Evolutionary conservation across 192 early-diverging fungal species (phyloP).

Genomic region (Rhizophagus sp.): DNA sequence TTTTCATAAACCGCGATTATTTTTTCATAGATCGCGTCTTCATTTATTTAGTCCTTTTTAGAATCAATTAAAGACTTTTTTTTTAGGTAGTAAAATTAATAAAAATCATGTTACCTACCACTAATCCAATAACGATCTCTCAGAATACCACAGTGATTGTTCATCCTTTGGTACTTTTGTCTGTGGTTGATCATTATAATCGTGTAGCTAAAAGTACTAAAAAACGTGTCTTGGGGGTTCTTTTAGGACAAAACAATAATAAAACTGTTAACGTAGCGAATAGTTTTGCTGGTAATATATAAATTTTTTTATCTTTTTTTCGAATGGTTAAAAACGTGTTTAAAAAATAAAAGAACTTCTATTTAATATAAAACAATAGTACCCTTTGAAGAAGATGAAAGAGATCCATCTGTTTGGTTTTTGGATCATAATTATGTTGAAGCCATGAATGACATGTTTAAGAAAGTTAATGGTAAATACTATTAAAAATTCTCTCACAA

Average conservation of each 20-base stretch:
- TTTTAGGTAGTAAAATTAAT: background rate
- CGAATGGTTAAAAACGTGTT: background rate
- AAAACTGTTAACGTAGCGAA: conserved; percentile 94
- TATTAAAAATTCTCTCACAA: too few species aligned
- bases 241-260: conserved; percentile 88
- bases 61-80: background rate
- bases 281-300: conserved; percentile 88
- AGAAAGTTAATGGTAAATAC: conserved; percentile 93
- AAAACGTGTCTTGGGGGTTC: conserved; percentile 95
- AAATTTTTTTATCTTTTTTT: conserved; percentile 21
- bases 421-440: conserved; percentile 99
- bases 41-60: background rate
- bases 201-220: conserved; percentile 92
- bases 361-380: conserved; percentile 57
- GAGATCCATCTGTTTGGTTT: conserved; percentile 97
- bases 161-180: conserved; percentile 97
- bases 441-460: conserved; percentile 99
- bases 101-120: conserved; percentile 38
- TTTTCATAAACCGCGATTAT: background rate
- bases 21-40: background rate
- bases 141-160: conserved; percentile 72
- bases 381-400: conserved; percentile 99
- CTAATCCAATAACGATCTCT: conserved; percentile 45
- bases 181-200: conserved; percentile 99
- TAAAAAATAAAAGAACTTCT: background rate